phyloP scores from a whole-genome alignment of 78 protist species.

The Pigoraptor vietnamica region DNA sequence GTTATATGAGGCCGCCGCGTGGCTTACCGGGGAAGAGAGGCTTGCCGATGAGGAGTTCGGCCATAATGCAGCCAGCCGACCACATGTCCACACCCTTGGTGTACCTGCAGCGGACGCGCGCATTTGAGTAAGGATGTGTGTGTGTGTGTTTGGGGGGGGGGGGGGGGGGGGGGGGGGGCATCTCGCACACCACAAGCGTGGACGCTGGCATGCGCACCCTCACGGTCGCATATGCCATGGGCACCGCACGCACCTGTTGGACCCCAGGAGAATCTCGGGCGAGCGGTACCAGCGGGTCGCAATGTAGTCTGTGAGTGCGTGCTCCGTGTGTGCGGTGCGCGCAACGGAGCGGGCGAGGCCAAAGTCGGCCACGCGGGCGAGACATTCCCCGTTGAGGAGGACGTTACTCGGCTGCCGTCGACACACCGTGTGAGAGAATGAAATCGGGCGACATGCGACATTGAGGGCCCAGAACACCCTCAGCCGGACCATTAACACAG shows the following conservation, averaged over 20 bases:
- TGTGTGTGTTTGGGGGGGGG: too few species aligned
- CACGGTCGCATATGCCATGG: slow-evolving; percentile 27
- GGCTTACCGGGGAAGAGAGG: slow-evolving; percentile 89
- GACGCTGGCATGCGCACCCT: too few species aligned
- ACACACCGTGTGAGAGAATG: slow-evolving; percentile 95
- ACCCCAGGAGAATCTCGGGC: slow-evolving; percentile 59
- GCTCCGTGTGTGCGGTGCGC: slow-evolving; percentile 43
- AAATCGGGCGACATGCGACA: slow-evolving; percentile 88
- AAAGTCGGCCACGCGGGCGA: slow-evolving; percentile 20
- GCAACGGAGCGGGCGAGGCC: slow-evolving; percentile 45
- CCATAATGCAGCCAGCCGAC: slow-evolving; percentile 92
- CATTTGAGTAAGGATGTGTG: too few species aligned
- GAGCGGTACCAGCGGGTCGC: slow-evolving; percentile 84
- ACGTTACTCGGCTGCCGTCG: slow-evolving; percentile 92
- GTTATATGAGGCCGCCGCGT: background rate
- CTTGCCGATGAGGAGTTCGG: slow-evolving; percentile 80
- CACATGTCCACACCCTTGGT: slow-evolving; percentile 77
- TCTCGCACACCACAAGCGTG: too few species aligned
- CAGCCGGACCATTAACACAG: background rate
- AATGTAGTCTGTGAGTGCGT: slow-evolving; percentile 9
- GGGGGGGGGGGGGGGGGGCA: too few species aligned
- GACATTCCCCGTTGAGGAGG: slow-evolving; percentile 2
- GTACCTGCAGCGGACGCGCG: slow-evolving; percentile 28
- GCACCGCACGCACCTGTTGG: background rate
- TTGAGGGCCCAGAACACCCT: slow-evolving; percentile 32